Conservation (phyloP, 768 basidiomycete genomes). For the Leccinum broughii region DNA sequence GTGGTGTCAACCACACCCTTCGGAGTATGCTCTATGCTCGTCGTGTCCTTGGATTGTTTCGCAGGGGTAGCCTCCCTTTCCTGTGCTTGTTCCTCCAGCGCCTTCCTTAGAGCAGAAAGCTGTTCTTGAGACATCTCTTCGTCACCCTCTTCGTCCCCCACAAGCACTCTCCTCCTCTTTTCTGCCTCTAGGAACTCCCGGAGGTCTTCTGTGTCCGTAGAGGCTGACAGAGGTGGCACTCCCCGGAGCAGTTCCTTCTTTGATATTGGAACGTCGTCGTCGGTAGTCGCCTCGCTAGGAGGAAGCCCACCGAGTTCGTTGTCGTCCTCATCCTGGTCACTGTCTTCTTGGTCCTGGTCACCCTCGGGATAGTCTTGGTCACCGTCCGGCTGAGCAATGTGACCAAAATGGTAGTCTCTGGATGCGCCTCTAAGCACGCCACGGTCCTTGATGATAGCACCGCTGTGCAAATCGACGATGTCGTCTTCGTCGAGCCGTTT, state of each 20-base stretch:
- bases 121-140: conserved; percentile 26
- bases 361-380: conserved; percentile 41
- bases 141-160: conserved; percentile 29
- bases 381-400: conserved; percentile 43
- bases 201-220: conserved; percentile 62
- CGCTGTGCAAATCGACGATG: conserved; percentile 66
- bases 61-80: conserved; percentile 10
- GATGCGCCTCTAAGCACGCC: conserved; percentile 55
- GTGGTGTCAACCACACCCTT: conserved; percentile 17
- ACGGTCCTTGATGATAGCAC: conserved; percentile 64
- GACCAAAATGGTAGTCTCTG: conserved; percentile 51
- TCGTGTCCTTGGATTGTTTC: conserved; percentile 8
- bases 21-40: neutral
- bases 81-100: conserved; percentile 14
- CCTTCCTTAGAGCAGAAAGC: conserved; percentile 16
- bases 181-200: conserved; percentile 69
- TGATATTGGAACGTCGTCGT: conserved; percentile 31
- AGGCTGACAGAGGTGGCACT: conserved; percentile 45
- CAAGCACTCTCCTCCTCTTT: conserved; percentile 45
- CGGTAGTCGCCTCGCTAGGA: conserved; percentile 25
- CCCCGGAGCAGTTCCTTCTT: conserved; percentile 35
- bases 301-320: conserved; percentile 63
- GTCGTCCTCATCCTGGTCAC: conserved; percentile 49
- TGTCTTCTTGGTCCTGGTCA: conserved; percentile 45
- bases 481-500: conserved; percentile 76